Evolutionary conservation across 495 filamentous ascomycete species (phyloP), one percentile per base, ranked within the genome.

Genomic region (Penicillium chermesinum): DNA sequence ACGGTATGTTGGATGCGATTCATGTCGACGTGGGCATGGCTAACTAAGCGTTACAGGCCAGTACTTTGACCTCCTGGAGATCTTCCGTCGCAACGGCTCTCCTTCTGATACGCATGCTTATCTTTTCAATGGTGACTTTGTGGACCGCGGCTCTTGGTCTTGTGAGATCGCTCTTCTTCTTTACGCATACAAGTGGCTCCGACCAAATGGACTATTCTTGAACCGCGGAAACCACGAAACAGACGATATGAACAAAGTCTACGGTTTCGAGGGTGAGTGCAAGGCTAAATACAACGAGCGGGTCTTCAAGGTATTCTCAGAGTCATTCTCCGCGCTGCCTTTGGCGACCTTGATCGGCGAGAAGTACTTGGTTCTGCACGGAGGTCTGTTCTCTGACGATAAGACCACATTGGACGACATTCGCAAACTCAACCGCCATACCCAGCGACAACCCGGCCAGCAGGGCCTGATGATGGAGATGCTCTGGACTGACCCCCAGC

Each of bases 151-250:
- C 15, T 94, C 88, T 30, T 99, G 93, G 93, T 96, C 91, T 13
- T 91, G 86, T 7, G 93, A 99, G 63, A 90, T 99, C 56, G 93
- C 89, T 9, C 75, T 99, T 18, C 78, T 95, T 20, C 79, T 99
- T 18, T 99, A 95, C 61, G 87, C 91, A 27, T 93, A 96, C 77
- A 99, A 99, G 72, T 95, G 88, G 90, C 67, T 99, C 54, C 83
- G 83, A 44, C 93, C 94, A 0, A 78, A 83, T 32, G 78, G 74
- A 33, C 88, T 99, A 70, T 99, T 95, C 83, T 74, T 99, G 49
- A 99, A 99, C 77, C 84, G 93, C 41, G 93, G 93, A 52, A 99
- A 99, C 69, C 93, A 99, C 73, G 93, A 99, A 71, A 97, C 93
- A 49, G 93, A 99, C 64, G 93, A 97, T 66, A 99, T 99, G 93